Evolutionary conservation across 2,329 filamentous ascomycete genomes (phyloP).

Genomic region (Pseudogymnoascus sp.): DNA sequence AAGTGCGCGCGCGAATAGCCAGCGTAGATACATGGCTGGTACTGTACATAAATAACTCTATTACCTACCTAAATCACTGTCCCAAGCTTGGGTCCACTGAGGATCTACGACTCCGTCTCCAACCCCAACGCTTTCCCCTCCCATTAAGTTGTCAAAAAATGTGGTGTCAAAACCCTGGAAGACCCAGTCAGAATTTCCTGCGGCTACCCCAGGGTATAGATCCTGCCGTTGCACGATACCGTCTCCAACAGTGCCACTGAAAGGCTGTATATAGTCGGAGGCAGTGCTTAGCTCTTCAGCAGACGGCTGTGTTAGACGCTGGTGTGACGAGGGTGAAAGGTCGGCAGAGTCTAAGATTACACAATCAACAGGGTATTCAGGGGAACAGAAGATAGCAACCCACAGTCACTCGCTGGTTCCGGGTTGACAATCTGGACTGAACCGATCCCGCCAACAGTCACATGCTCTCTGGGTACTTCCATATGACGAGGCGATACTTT

Average conservation of each 20-base stretch:
- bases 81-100: neutral
- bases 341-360: neutral
- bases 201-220: neutral
- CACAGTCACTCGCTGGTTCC: neutral
- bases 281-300: neutral
- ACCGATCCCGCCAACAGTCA: neutral
- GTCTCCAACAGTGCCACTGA: neutral
- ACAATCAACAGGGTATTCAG: neutral
- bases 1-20: too few relatives aligned
- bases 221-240: neutral
- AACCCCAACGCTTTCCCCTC: neutral
- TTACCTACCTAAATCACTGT: neutral
- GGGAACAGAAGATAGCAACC: neutral
- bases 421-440: neutral
- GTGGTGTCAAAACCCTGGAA: neutral
- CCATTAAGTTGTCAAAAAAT: neutral
- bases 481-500: neutral
- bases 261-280: neutral
- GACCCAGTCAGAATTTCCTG: neutral
- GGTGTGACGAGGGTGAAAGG: neutral
- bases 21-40: too few relatives aligned
- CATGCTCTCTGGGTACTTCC: neutral
- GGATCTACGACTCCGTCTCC: neutral
- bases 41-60: too few relatives aligned
- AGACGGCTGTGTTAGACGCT: neutral